Percentiles rank a stretch among this genome's conserved stretches.
Evolutionary conservation across 768 basidiomycete species (phyloP).

Genomic region (Roridomyces roridus): DNA sequence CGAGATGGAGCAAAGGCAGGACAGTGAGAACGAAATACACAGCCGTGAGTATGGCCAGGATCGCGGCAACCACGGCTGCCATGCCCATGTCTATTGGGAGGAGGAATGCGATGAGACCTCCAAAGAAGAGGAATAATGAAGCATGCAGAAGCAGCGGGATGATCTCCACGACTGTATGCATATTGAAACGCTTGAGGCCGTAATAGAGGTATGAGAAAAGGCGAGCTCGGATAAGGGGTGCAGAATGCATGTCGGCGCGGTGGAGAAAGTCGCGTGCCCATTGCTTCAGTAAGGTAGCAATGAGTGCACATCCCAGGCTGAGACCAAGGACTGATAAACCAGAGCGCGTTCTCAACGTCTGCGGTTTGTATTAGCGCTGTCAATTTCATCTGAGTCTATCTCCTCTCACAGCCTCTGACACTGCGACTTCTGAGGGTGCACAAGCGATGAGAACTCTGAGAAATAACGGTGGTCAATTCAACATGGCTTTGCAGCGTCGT

Average conservation of each 20-base stretch:
- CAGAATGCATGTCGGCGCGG: neutral
- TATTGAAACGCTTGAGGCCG: slow-evolving; percentile 3
- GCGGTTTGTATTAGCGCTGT: too few relatives aligned
- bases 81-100: neutral
- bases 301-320: neutral
- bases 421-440: too few relatives aligned
- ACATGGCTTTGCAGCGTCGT: too few relatives aligned
- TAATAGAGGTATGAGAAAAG: slow-evolving; percentile 8
- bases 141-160: slow-evolving; percentile 24
- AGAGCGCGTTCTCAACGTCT: neutral
- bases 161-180: slow-evolving; percentile 2
- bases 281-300: neutral
- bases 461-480: too few relatives aligned
- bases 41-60: neutral
- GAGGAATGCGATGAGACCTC: slow-evolving; percentile 19
- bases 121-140: slow-evolving; percentile 20
- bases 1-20: slow-evolving; percentile 14
- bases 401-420: too few relatives aligned
- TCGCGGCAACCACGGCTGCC: neutral
- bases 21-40: slow-evolving; percentile 15
- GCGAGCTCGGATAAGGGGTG: slow-evolving; percentile 2
- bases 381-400: too few relatives aligned
- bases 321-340: slow-evolving; percentile 6
- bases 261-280: slow-evolving; percentile 2
- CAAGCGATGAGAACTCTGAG: too few relatives aligned